Evolutionary conservation across 2,329 filamentous ascomycete species (phyloP).

Genomic region (Alternaria atra): DNA sequence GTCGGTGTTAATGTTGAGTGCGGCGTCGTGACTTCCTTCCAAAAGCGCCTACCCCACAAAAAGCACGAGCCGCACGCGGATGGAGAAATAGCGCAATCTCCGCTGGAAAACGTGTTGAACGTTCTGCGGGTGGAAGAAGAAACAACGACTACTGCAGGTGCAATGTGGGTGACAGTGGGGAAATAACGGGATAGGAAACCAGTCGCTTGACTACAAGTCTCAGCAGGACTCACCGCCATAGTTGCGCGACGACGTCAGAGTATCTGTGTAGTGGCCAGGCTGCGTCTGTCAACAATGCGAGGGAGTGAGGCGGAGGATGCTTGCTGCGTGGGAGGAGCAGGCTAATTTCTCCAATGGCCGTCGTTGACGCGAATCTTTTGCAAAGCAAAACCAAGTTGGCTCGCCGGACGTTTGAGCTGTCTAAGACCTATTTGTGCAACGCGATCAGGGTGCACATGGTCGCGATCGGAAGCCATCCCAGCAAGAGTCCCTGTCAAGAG

Average conservation of each 20-base stretch:
- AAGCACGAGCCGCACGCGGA: slow-evolving; percentile 8
- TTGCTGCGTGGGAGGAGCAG: slow-evolving; percentile 3
- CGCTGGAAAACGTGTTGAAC: slow-evolving; percentile 23
- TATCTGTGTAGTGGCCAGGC: neutral
- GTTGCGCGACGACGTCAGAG: slow-evolving; percentile 3
- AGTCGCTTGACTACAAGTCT: slow-evolving; percentile 25
- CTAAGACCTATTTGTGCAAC: neutral
- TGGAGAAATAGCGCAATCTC: slow-evolving; percentile 7
- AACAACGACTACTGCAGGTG: slow-evolving; percentile 38
- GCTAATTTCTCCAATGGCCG: neutral
- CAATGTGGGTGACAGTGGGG: slow-evolving; percentile 32
- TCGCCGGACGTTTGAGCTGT: neutral
- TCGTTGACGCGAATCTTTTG: slow-evolving; percentile 9
- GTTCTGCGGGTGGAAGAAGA: slow-evolving; percentile 23
- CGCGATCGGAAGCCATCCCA: slow-evolving; percentile 8
- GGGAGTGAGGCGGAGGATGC: slow-evolving; percentile 15
- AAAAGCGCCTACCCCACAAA: slow-evolving; percentile 16
- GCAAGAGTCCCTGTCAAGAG: slow-evolving; percentile 1
- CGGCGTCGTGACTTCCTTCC: slow-evolving; percentile 13
- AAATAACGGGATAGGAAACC: slow-evolving; percentile 21
- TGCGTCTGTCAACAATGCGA: neutral
- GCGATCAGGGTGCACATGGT: slow-evolving; percentile 9
- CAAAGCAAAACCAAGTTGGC: slow-evolving; percentile 10
- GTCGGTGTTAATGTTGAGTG: neutral
- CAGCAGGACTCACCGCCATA: slow-evolving; percentile 36